Base-by-base conservation (phyloP, 225 moss, liverwort and hornwort genomes). In the Marchantia polymorpha region DNA sequence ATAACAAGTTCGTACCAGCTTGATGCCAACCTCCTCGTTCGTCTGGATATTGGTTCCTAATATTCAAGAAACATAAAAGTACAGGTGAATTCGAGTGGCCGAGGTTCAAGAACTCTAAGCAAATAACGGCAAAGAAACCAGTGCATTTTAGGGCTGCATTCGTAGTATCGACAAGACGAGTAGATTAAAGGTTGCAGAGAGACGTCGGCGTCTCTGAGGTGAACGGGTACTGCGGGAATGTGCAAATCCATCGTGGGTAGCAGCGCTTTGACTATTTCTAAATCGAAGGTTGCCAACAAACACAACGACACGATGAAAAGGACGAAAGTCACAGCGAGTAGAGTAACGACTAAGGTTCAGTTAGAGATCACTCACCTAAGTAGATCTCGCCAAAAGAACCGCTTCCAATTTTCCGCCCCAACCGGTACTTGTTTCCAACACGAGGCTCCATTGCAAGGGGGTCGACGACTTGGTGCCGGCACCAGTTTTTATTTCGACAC, bases 331-430 rank as follows among this genome's bases (percentile, higher is more conserved):
- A 10, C 25, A 29, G 53, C 52, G 29, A 54, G 7, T 23, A 50
- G 6, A 14, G 14, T 53, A 54, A 0, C 53, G 53, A 58, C 23
- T 20, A 10, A 16, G 46, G 58, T 75, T n/a, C 6, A 7, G 39
- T 27, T 11, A 60, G 77, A 26, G 23, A 19, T 1, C 0, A 85
- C 94, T 91, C 88, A 96, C 96, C 96, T 82, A 96, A 83, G 72
- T 96, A 96, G 94, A 96, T 96, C 94, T 96, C 96, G 46, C 96
- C 96, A 60, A 96, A 96, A 79, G 96, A 96, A 81, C 96, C 96
- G 82, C 96, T 96, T 78, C 96, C 96, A 90, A 96, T 96, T 96
- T 96, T 96, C 65, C 96, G 96, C 56, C 96, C 96, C 86, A 96
- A 88, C 78, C 94, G 89, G 82, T 94, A 96, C 92, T 94, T 92